phyloP scores from a whole-genome alignment of 176 grass and related monocot genomes.

The Oryza officinalis region DNA sequence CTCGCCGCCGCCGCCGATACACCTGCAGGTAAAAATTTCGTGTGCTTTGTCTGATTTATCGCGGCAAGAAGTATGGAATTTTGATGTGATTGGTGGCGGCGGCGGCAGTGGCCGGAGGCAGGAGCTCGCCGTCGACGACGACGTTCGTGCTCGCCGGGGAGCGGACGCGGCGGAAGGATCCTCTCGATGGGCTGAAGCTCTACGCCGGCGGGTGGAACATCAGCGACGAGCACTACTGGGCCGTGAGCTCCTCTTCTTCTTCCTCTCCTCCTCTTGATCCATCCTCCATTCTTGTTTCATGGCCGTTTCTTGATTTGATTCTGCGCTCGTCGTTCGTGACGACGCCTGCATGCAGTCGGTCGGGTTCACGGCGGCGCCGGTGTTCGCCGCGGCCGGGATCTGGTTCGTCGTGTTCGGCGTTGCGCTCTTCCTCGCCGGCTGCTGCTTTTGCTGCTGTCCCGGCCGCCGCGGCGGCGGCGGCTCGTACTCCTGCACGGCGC shows the following conservation, averaged over 20 bases:
- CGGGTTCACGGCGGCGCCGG: conserved; percentile 65
- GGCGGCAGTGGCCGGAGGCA: background rate
- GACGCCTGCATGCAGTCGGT: conserved; percentile 56
- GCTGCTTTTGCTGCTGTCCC: conserved; percentile 80
- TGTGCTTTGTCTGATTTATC: background rate
- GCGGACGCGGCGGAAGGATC: conserved; percentile 78
- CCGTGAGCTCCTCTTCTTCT: conserved; percentile 39
- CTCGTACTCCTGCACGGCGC: conserved; percentile 48
- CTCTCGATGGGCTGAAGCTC: conserved; percentile 55
- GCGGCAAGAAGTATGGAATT: background rate
- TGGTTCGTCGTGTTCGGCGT: conserved; percentile 76
- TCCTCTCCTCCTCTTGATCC: background rate
- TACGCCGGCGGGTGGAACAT: conserved; percentile 94
- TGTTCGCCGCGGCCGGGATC: conserved; percentile 54
- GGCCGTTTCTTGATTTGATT: background rate
- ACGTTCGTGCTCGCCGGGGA: conserved; percentile 61
- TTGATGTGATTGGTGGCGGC: conserved; percentile 5
- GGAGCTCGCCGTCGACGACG: conserved; percentile 44
- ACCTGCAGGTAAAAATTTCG: conserved; percentile 13
- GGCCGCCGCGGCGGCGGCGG: background rate
- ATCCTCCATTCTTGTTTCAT: background rate
- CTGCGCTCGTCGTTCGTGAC: background rate
- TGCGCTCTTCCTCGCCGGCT: conserved; percentile 51
- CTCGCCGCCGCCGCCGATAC: background rate
- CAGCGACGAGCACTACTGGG: conserved; percentile 79